A percentile compares a stretch with the other conserved stretches of the same genome.
Conservation (phyloP, 202 grass and related monocot genomes). For the Carex sylvatica region DNA sequence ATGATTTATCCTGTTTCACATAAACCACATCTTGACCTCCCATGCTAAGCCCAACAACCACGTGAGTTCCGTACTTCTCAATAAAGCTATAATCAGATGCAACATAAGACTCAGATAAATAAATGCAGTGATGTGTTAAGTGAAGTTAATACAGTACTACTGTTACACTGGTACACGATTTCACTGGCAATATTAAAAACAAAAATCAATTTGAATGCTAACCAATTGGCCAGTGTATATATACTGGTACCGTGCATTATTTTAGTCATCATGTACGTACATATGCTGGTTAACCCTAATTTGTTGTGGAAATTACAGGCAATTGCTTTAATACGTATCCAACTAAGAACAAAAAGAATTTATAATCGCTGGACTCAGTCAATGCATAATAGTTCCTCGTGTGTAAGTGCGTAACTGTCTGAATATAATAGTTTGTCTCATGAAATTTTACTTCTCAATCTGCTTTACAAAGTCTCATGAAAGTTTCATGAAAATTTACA, state of each 20-base stretch:
- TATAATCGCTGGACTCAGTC: neutral
- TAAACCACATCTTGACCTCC: slow-evolving; percentile 91
- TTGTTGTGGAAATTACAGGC: neutral
- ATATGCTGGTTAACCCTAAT: neutral
- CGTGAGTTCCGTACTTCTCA: slow-evolving; percentile 82
- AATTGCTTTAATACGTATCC: neutral
- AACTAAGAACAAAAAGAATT: neutral
- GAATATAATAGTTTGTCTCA: neutral
- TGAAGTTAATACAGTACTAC: neutral
- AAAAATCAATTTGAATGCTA: neutral
- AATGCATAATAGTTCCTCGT: neutral
- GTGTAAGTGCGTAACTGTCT: too few relatives aligned
- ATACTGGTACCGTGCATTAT: neutral
- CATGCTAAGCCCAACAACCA: slow-evolving; percentile 79
- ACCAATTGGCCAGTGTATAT: neutral
- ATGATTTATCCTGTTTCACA: slow-evolving; percentile 68
- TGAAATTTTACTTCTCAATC: neutral
- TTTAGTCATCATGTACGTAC: neutral
- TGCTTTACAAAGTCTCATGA: neutral
- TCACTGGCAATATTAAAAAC: neutral
- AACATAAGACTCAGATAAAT: neutral
- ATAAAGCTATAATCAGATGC: slow-evolving; percentile 58
- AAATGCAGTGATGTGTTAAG: neutral
- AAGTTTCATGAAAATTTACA: too few relatives aligned
- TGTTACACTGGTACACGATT: neutral